phyloP scores from a whole-genome alignment of 768 basidiomycete species.

The Tricholoma hemisulphureum region DNA sequence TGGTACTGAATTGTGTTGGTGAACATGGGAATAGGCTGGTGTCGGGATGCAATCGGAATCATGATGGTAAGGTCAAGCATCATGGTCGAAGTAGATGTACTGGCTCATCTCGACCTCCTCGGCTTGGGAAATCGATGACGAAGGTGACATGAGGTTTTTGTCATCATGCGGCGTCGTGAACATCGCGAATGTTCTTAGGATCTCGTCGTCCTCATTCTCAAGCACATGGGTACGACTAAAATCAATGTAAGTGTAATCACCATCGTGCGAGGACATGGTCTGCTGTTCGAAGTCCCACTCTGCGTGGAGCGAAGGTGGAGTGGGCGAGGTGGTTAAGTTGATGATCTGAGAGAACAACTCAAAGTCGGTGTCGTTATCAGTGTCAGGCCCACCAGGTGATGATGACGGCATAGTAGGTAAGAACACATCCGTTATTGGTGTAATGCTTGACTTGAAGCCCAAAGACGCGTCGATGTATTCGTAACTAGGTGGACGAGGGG shows the following conservation, averaged over 20 bases:
- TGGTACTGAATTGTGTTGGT: not conserved
- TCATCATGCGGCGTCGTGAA: not conserved
- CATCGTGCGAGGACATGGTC: constrained; percentile 1
- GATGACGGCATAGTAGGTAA: constrained; percentile 2
- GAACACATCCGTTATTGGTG: not conserved
- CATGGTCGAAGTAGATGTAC: constrained; percentile 13
- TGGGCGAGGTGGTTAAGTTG: not conserved
- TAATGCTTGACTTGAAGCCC: constrained; percentile 8
- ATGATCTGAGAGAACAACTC: not conserved
- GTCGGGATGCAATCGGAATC: not conserved
- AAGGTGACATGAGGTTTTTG: not conserved
- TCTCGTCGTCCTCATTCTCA: not conserved
- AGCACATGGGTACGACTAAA: not conserved
- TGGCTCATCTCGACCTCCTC: constrained; percentile 12
- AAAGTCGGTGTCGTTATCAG: constrained; percentile 5
- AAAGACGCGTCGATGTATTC: constrained; percentile 16
- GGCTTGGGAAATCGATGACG: not conserved
- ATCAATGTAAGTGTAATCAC: not conserved
- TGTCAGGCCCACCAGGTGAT: not conserved
- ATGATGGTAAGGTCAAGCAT: not conserved
- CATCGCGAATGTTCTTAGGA: not conserved
- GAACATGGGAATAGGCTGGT: not conserved
- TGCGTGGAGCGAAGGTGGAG: not conserved
- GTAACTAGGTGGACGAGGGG: constrained; percentile 15
- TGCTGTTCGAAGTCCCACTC: constrained; percentile 1